Evolutionary conservation across 345 rosid genomes (phyloP).

Genomic region (Lepidium sativum): DNA sequence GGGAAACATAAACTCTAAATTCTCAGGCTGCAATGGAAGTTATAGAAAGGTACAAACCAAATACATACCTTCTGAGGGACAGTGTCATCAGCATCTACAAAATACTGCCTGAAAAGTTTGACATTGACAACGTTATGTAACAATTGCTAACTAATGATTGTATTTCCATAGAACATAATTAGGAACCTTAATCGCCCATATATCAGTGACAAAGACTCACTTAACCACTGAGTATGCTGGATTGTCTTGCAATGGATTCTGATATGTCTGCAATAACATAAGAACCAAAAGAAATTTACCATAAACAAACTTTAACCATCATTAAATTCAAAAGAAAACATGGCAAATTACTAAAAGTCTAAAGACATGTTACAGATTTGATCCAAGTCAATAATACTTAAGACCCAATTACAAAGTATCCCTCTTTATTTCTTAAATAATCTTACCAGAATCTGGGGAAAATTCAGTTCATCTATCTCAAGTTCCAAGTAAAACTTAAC

Average conservation of each 20-base stretch:
- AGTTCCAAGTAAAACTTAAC: background rate
- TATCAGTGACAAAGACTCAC: constrained; percentile 32
- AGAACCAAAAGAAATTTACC: background rate
- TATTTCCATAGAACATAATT: background rate
- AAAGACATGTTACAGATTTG: background rate
- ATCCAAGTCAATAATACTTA: background rate
- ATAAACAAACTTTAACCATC: background rate
- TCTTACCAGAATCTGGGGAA: background rate
- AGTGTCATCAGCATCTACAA: constrained; percentile 75
- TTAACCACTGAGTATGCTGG: constrained; percentile 84
- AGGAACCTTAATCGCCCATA: background rate
- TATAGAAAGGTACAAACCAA: background rate
- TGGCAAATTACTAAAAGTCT: background rate
- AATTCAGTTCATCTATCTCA: background rate
- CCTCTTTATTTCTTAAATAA: background rate
- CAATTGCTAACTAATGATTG: background rate
- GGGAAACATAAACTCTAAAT: background rate
- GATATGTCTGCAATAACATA: constrained; percentile 41
- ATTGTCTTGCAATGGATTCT: constrained; percentile 80
- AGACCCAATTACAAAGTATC: background rate
- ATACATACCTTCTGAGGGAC: constrained; percentile 55
- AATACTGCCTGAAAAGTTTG: constrained; percentile 57
- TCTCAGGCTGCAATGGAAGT: background rate
- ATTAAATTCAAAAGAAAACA: background rate
- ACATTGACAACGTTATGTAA: background rate